Percentiles rank a stretch among this genome's conserved stretches.
Conservation (phyloP, 176 grass and related monocot genomes). For the Oryza brachyantha region DNA sequence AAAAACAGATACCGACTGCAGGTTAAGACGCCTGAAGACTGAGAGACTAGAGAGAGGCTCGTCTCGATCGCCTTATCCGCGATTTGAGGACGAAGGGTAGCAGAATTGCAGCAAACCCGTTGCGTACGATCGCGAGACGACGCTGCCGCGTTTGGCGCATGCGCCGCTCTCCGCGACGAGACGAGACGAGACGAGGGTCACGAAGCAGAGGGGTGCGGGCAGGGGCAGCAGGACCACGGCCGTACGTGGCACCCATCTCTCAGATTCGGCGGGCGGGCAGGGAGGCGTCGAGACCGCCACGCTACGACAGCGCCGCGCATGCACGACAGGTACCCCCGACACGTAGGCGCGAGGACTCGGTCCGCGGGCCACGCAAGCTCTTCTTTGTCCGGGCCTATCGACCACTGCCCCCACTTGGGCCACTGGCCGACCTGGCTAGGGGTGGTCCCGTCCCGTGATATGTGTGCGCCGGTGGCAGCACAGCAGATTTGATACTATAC, state of each 20-base stretch:
- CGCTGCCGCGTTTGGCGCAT: not conserved
- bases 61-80: not conserved
- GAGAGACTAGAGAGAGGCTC: no score
- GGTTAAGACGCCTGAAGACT: not conserved
- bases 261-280: not conserved
- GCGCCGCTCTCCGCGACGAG: not conserved
- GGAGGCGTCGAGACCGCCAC: not conserved
- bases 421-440: no score
- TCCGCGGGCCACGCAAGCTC: not conserved
- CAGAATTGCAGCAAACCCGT: no score
- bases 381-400: no score
- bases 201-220: not conserved
- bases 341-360: not conserved
- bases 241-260: no score
- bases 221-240: no score
- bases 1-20: no score
- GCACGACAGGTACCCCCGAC: not conserved
- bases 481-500: no score
- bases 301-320: not conserved
- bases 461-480: no score
- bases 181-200: no score
- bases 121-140: not conserved
- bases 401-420: not conserved
- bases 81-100: not conserved
- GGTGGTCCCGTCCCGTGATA: no score